Conservation (phyloP, 345 rosid species). For the Nasturtium officinale region DNA sequence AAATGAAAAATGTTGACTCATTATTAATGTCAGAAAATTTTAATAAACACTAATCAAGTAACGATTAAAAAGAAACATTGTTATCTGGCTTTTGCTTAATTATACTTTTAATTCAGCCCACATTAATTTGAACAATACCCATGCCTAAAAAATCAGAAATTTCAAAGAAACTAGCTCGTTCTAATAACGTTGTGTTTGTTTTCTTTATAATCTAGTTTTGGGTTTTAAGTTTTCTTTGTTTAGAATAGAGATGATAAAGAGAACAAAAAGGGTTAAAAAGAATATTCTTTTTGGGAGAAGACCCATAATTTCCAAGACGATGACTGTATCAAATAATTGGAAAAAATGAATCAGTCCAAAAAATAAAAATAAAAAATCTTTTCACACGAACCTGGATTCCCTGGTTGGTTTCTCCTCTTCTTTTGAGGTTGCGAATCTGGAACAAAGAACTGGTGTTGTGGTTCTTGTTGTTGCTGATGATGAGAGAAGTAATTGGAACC, state of each 20-base stretch:
- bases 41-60: not conserved
- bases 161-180: not conserved
- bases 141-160: not conserved
- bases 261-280: conserved; percentile 37
- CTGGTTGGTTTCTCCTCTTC: conserved; percentile 85
- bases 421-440: conserved; percentile 54
- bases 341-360: too few relatives aligned
- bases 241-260: conserved; percentile 26
- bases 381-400: conserved; percentile 75
- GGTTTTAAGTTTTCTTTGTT: not conserved
- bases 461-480: conserved; percentile 33
- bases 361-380: too few relatives aligned
- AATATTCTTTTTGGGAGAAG: conserved; percentile 39
- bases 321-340: conserved; percentile 41
- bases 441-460: conserved; percentile 52
- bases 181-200: not conserved
- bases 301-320: conserved; percentile 37
- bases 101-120: not conserved
- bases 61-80: not conserved
- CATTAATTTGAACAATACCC: not conserved
- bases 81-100: not conserved
- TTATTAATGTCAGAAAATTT: conserved; percentile 19
- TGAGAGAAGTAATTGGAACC: conserved; percentile 44
- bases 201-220: not conserved
- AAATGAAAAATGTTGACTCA: not conserved